These are phyloP conservation scores for Pythium brachiatum DNA, from an alignment of 352 stramenopile genomes.

Conservation along the genomic window DNA sequence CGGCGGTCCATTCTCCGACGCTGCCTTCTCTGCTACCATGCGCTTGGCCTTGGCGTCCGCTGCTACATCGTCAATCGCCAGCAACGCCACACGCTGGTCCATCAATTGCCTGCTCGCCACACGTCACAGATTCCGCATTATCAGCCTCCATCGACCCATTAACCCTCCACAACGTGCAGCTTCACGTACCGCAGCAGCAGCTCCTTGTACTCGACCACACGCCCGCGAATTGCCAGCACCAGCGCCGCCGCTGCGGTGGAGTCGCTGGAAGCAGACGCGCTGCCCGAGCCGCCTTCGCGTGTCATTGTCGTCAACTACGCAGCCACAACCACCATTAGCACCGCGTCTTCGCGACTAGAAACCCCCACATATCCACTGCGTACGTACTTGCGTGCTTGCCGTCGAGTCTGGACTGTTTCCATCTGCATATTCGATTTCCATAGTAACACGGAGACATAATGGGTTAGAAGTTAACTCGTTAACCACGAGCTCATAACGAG, in stretches of 20 bases:
- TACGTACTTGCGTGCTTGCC: conserved; percentile 22
- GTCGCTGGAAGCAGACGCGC: conserved; percentile 13
- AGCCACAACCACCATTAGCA: conserved; percentile 8
- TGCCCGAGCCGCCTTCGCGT: conserved; percentile 33
- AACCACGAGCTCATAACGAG: not conserved
- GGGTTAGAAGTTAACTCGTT: conserved; percentile 20
- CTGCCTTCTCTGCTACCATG: conserved; percentile 8
- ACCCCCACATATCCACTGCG: not conserved
- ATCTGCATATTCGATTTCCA: conserved; percentile 13
- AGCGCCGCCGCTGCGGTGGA: conserved; percentile 30
- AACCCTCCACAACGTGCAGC: not conserved
- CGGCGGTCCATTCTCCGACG: not conserved
- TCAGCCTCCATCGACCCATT: not conserved
- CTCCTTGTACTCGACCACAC: conserved; percentile 75
- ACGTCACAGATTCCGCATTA: conserved; percentile 18
- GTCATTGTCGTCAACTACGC: conserved; percentile 54
- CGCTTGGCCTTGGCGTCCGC: conserved; percentile 21
- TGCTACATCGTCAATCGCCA: conserved; percentile 29
- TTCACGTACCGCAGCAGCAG: conserved; percentile 55
- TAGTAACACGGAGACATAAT: not conserved
- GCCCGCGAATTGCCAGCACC: conserved; percentile 50
- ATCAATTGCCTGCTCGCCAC: conserved; percentile 48
- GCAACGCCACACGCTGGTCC: conserved; percentile 46
- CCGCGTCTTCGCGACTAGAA: not conserved
- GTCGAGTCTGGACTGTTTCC: conserved; percentile 15